These are phyloP conservation scores for Neobulgaria alba DNA, from an alignment of 2,329 filamentous ascomycete species.

Conservation along the genomic window DNA sequence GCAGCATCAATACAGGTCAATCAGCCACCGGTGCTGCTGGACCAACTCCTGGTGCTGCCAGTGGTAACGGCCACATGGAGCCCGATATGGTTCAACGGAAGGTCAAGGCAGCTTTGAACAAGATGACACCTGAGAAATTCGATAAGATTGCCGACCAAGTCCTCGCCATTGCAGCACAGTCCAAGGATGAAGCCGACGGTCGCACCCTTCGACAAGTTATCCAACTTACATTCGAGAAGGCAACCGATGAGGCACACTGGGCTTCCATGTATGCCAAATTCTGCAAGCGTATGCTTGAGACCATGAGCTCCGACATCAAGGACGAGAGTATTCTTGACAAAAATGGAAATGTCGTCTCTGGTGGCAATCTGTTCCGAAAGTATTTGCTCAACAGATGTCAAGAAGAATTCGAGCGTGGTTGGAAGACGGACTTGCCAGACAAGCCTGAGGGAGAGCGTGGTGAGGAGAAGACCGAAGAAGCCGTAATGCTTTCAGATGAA, in stretches of 20 bases:
- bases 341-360: conserved; percentile 77
- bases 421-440: conserved; percentile 78
- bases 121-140: conserved; percentile 99
- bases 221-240: conserved; percentile 98
- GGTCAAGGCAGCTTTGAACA: conserved; percentile 97
- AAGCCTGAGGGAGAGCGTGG: conserved; percentile 60
- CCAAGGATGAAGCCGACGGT: conserved; percentile 89
- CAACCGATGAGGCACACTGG: conserved; percentile 97
- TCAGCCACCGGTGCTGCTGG: conserved; percentile 32
- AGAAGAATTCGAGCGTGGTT: conserved; percentile 96
- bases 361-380: conserved; percentile 93
- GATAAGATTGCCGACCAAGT: conserved; percentile 93
- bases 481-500: conserved; percentile 82
- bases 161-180: conserved; percentile 83
- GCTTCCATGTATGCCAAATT: conserved; percentile 98
- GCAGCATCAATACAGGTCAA: conserved; percentile 47
- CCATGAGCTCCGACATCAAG: conserved; percentile 88
- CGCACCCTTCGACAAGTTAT: conserved; percentile 95
- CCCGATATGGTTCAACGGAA: conserved; percentile 95
- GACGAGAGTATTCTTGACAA: conserved; percentile 94
- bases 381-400: conserved; percentile 98
- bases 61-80: conserved; percentile 55
- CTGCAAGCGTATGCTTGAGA: conserved; percentile 93
- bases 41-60: conserved; percentile 36
- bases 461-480: conserved; percentile 55